Percentiles rank a stretch among this genome's conserved stretches.
Evolutionary conservation across 2,329 filamentous ascomycete species (phyloP).

Genomic region (Phialophora expanda): DNA sequence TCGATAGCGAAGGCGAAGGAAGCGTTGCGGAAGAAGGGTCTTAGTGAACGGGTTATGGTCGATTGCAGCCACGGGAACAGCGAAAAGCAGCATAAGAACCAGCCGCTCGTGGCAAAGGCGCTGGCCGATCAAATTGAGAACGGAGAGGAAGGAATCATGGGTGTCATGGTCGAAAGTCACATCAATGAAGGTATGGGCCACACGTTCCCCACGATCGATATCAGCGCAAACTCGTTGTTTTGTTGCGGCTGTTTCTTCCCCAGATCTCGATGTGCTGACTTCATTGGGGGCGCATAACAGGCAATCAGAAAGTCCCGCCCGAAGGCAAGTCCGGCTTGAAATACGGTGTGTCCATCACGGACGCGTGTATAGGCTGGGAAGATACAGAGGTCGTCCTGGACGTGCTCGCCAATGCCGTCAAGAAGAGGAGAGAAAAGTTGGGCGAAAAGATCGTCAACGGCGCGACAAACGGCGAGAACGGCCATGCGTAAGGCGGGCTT

Average conservation of each 20-base stretch:
- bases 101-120: conserved; percentile 85
- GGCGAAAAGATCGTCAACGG: conserved; percentile 27
- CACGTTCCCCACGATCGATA: conserved; percentile 64
- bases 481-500: conserved; percentile 13
- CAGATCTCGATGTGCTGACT: background rate
- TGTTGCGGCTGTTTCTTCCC: background rate
- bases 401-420: conserved; percentile 77
- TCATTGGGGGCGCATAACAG: conserved; percentile 38
- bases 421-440: conserved; percentile 66
- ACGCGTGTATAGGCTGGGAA: conserved; percentile 83
- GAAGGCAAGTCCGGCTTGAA: conserved; percentile 43
- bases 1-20: conserved; percentile 81
- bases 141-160: conserved; percentile 86
- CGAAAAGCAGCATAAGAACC: conserved; percentile 95
- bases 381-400: conserved; percentile 82
- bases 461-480: conserved; percentile 26
- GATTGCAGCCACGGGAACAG: conserved; percentile 99
- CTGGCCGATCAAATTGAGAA: conserved; percentile 84
- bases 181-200: conserved; percentile 85
- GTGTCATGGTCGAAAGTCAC: conserved; percentile 99
- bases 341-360: conserved; percentile 45
- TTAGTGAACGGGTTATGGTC: conserved; percentile 91
- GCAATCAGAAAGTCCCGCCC: conserved; percentile 42
- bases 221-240: background rate
- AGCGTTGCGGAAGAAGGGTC: conserved; percentile 77